Evolutionary conservation across 208 protist genomes (phyloP).

Genomic region (Trypanosoma melophagium): DNA sequence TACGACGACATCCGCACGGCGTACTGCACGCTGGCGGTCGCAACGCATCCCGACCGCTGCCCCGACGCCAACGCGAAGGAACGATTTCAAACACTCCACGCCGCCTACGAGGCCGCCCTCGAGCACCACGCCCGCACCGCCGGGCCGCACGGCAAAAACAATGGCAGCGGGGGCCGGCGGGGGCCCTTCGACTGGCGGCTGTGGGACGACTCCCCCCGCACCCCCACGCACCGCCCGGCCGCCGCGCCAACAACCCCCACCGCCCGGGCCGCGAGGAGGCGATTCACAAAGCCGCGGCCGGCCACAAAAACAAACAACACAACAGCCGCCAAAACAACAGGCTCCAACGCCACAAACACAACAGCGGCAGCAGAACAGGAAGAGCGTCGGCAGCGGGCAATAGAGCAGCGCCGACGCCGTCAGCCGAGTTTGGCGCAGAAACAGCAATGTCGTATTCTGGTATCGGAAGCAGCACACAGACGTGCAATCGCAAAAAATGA

Average conservation of each 20-base stretch:
- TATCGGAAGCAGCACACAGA: slow-evolving; percentile 10
- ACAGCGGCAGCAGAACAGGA: background rate
- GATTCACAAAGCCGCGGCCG: too few species aligned
- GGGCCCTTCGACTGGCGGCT: slow-evolving; percentile 29
- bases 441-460: slow-evolving; percentile 3
- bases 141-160: too few species aligned
- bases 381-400: background rate
- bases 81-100: slow-evolving; percentile 24
- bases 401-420: slow-evolving; percentile 3
- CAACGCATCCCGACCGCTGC: slow-evolving; percentile 28
- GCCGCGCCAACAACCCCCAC: too few species aligned
- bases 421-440: background rate
- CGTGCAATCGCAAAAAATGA: background rate
- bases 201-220: too few species aligned
- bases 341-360: too few species aligned
- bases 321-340: too few species aligned
- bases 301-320: too few species aligned
- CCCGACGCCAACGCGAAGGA: slow-evolving; percentile 14
- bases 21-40: slow-evolving; percentile 20
- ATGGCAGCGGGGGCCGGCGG: too few species aligned
- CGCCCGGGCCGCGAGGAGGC: too few species aligned
- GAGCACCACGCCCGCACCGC: too few species aligned
- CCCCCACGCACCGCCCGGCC: too few species aligned
- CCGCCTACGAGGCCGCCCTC: slow-evolving; percentile 24
- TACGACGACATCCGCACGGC: slow-evolving; percentile 20